These are phyloP conservation scores for Paragyromitra xinjiangensis DNA, from an alignment of 495 filamentous ascomycete genomes.

Conservation along the genomic window DNA sequence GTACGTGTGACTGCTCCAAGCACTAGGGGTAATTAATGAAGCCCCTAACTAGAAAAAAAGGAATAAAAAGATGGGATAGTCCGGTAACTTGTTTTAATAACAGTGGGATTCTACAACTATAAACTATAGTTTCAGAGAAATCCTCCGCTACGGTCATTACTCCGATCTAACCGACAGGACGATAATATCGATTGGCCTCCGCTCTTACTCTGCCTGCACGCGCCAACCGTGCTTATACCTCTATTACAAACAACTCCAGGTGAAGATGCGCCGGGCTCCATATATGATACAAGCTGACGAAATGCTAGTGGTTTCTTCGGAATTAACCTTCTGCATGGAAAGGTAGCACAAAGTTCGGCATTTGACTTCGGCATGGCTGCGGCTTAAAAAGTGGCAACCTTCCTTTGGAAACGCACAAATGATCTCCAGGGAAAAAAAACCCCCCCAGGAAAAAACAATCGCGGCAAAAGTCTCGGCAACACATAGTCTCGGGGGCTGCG, in stretches of 20 bases:
- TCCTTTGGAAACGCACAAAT: background rate
- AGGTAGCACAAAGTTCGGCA: conserved; percentile 6
- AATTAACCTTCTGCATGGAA: background rate
- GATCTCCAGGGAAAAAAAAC: background rate
- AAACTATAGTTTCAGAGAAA: too few relatives aligned
- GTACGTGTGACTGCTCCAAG: too few relatives aligned
- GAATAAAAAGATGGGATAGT: too few relatives aligned
- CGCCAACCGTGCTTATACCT: background rate
- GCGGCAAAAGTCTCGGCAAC: conserved; percentile 3
- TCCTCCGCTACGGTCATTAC: too few relatives aligned
- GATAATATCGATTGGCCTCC: too few relatives aligned
- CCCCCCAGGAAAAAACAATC: background rate
- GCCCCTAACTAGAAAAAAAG: too few relatives aligned
- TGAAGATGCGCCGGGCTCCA: background rate
- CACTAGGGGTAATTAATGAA: too few relatives aligned
- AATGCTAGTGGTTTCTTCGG: background rate
- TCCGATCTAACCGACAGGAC: too few relatives aligned
- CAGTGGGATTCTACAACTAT: too few relatives aligned
- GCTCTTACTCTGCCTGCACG: background rate
- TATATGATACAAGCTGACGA: conserved; percentile 2
- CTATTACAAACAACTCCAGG: background rate
- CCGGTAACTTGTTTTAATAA: too few relatives aligned
- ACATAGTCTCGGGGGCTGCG: conserved; percentile 1
- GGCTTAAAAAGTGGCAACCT: conserved; percentile 6
- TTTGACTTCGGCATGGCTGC: conserved; percentile 16